phyloP scores from a whole-genome alignment of 495 filamentous ascomycete species.

The Rusavskia elegans region DNA sequence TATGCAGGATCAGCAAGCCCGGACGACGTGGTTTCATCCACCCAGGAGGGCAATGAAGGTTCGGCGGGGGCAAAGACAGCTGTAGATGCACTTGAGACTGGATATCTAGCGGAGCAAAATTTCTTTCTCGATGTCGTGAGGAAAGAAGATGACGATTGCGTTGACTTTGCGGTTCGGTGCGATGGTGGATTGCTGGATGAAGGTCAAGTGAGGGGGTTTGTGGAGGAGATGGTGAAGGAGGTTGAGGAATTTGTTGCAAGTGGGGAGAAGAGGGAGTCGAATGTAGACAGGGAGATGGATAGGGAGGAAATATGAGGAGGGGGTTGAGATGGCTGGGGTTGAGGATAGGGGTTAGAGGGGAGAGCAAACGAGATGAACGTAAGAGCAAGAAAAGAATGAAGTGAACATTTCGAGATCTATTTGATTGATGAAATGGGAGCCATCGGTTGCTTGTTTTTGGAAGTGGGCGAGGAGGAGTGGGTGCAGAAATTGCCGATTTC shows the following conservation, averaged over 20 bases:
- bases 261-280: too few relatives aligned
- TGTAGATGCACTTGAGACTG: constrained; percentile 14
- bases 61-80: constrained; percentile 10
- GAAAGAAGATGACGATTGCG: constrained; percentile 12
- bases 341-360: too few relatives aligned
- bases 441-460: too few relatives aligned
- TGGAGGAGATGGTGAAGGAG: constrained; percentile 11
- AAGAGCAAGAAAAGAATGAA: too few relatives aligned
- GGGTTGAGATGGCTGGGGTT: too few relatives aligned
- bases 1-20: not conserved
- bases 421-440: too few relatives aligned
- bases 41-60: not conserved
- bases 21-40: not conserved
- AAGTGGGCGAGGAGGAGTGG: too few relatives aligned
- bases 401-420: too few relatives aligned
- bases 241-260: constrained; percentile 2
- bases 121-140: constrained; percentile 19
- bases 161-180: constrained; percentile 18
- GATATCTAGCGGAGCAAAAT: constrained; percentile 14
- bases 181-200: constrained; percentile 14
- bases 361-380: too few relatives aligned
- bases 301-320: too few relatives aligned
- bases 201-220: constrained; percentile 11
- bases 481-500: too few relatives aligned
- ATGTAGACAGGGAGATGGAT: too few relatives aligned